These are phyloP conservation scores for Sclerotinia sclerotiorum DNA, from an alignment of 2,329 filamentous ascomycete species.

Conservation along the genomic window DNA sequence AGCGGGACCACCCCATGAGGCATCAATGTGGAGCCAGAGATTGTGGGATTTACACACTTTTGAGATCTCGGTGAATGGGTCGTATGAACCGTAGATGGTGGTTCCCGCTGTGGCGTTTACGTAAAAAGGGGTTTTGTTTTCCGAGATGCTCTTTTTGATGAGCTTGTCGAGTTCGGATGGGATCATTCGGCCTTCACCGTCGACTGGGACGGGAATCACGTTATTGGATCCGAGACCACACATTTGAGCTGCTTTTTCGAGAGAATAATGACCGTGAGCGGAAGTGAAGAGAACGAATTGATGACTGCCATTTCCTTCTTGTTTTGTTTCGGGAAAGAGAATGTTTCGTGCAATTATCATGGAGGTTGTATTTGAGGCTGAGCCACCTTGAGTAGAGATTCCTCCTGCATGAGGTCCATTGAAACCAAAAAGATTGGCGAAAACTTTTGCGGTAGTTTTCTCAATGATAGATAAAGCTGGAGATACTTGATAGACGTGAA, in stretches of 20 bases:
- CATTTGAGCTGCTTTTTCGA: constrained; percentile 92
- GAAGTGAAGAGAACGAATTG: constrained; percentile 85
- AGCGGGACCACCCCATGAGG: constrained; percentile 83
- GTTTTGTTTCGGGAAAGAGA: constrained; percentile 77
- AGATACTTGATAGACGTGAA: constrained; percentile 92
- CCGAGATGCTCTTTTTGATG: constrained; percentile 59
- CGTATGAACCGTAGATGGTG: constrained; percentile 87
- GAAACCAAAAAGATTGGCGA: constrained; percentile 79
- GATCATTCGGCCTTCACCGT: constrained; percentile 70
- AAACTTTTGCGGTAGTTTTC: constrained; percentile 70
- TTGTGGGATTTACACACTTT: constrained; percentile 67
- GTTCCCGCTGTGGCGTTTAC: constrained; percentile 95
- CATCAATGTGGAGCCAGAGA: constrained; percentile 93
- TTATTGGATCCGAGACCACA: constrained; percentile 76
- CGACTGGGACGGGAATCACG: constrained; percentile 74
- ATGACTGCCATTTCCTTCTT: constrained; percentile 61
- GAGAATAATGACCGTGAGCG: constrained; percentile 87
- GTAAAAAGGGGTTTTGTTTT: constrained; percentile 83
- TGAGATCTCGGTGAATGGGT: constrained; percentile 71
- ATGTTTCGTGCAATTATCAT: constrained; percentile 86
- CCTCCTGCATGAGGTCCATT: constrained; percentile 65
- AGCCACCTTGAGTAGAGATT: constrained; percentile 74
- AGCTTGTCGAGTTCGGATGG: constrained; percentile 62
- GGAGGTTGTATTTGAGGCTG: constrained; percentile 79
- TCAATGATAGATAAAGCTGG: constrained; percentile 86